These are phyloP conservation scores for Aquilaria malaccensis DNA, from an alignment of 345 rosid genomes.

Conservation along the genomic window DNA sequence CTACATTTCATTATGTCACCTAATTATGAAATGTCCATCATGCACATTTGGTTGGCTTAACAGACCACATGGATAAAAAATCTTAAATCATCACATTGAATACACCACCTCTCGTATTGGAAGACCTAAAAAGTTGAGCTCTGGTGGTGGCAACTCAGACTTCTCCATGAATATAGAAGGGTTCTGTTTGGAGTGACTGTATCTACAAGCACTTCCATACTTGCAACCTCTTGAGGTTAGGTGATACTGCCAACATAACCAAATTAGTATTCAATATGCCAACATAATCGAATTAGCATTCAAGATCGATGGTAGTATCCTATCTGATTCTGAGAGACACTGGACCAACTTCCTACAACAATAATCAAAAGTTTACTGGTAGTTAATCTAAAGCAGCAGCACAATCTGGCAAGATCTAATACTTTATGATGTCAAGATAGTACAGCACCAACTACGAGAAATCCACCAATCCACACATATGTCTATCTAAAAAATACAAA, in stretches of 20 bases:
- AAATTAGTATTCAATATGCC: background rate
- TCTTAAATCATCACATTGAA: background rate
- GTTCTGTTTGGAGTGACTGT: conserved; percentile 22
- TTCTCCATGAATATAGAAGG: background rate
- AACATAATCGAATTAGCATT: no score
- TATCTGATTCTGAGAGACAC: no score
- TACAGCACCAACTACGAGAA: no score
- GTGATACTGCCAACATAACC: conserved; percentile 27
- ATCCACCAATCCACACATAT: no score
- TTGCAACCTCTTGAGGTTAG: conserved; percentile 44
- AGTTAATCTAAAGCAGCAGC: no score
- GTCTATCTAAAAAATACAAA: no score
- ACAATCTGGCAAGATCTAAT: no score
- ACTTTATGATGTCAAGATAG: no score
- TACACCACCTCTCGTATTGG: conserved; percentile 29
- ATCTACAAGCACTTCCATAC: conserved; percentile 41
- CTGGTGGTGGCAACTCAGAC: conserved; percentile 13
- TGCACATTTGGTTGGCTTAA: background rate
- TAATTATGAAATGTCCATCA: background rate
- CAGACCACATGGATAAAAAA: no score
- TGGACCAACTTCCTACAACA: no score
- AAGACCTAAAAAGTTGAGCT: conserved; percentile 40
- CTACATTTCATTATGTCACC: background rate
- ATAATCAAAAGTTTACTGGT: no score
- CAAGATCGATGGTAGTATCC: no score